These are phyloP conservation scores for Cicer pinnatifidum DNA, from an alignment of 306 rosid species.

Conservation along the genomic window DNA sequence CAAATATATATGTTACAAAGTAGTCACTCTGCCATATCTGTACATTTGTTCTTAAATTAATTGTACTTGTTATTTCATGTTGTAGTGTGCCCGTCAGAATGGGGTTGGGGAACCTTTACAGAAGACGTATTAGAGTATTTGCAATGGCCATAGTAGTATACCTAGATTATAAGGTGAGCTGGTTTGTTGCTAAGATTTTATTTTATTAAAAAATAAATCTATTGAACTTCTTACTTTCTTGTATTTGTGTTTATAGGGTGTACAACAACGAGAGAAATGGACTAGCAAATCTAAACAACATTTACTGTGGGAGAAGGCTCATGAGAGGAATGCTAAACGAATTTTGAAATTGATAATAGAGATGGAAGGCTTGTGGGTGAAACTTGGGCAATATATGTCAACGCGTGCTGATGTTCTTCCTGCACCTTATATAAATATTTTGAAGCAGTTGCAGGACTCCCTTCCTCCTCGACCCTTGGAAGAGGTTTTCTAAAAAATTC, in stretches of 20 bases:
- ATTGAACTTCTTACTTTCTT: conserved; percentile 26
- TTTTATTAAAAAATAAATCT: conserved; percentile 27
- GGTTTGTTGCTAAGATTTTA: conserved; percentile 16
- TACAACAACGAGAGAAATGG: conserved; percentile 93
- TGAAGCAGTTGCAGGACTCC: conserved; percentile 92
- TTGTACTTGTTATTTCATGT: conserved; percentile 29
- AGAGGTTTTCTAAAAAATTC: conserved; percentile 62
- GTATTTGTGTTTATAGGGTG: conserved; percentile 54
- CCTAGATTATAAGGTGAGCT: conserved; percentile 60
- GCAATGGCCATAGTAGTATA: conserved; percentile 51
- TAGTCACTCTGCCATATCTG: conserved; percentile 17
- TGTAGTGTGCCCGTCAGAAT: conserved; percentile 46
- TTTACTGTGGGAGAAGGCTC: conserved; percentile 84
- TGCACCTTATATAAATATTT: conserved; percentile 70
- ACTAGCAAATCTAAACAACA: conserved; percentile 58
- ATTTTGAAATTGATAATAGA: conserved; percentile 73
- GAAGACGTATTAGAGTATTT: conserved; percentile 54
- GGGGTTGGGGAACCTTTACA: conserved; percentile 55
- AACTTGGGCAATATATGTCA: conserved; percentile 95
- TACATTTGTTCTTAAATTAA: conserved; percentile 31
- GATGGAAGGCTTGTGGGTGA: conserved; percentile 99
- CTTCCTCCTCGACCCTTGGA: conserved; percentile 94
- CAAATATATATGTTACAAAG: conserved; percentile 15
- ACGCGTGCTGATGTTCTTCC: conserved; percentile 99
- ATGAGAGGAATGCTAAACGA: conserved; percentile 91